Conservation (phyloP, 768 basidiomycete species). For the Hypsizygus marmoreus region DNA sequence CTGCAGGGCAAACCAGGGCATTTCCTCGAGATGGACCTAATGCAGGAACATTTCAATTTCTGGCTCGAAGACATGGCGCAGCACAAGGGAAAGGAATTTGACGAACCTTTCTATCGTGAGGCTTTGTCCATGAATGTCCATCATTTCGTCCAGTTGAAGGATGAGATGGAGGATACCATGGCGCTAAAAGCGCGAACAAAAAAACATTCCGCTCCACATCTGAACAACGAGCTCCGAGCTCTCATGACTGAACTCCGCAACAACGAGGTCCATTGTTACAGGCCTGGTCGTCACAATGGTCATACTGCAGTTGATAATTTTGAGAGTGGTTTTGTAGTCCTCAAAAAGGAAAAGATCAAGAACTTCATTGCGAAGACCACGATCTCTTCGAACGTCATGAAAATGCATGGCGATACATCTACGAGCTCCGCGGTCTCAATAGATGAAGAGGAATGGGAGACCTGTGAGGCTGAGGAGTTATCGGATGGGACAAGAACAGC, state of each 20-base stretch:
- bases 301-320: conserved; percentile 11
- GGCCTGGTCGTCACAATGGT: conserved; percentile 9
- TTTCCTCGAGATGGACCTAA: conserved; percentile 29
- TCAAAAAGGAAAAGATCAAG: conserved; percentile 11
- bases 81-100: conserved; percentile 24
- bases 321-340: not conserved
- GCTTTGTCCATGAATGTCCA: conserved; percentile 17
- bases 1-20: conserved; percentile 19
- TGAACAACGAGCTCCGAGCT: conserved; percentile 12
- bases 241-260: conserved; percentile 8
- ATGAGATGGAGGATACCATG: conserved; percentile 20
- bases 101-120: conserved; percentile 18
- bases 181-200: conserved; percentile 17
- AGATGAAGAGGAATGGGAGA: too few species aligned
- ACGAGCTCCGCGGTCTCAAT: too few species aligned
- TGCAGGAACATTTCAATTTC: conserved; percentile 32
- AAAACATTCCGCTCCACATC: conserved; percentile 7
- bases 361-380: conserved; percentile 7
- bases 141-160: conserved; percentile 20
- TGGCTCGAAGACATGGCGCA: conserved; percentile 27
- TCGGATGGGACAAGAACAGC: too few species aligned
- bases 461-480: too few species aligned
- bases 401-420: not conserved
- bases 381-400: conserved; percentile 4
- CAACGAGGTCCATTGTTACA: conserved; percentile 8